These are phyloP conservation scores for Amaranthus tricolor DNA, from an alignment of 179 eudicot species.

Conservation along the genomic window DNA sequence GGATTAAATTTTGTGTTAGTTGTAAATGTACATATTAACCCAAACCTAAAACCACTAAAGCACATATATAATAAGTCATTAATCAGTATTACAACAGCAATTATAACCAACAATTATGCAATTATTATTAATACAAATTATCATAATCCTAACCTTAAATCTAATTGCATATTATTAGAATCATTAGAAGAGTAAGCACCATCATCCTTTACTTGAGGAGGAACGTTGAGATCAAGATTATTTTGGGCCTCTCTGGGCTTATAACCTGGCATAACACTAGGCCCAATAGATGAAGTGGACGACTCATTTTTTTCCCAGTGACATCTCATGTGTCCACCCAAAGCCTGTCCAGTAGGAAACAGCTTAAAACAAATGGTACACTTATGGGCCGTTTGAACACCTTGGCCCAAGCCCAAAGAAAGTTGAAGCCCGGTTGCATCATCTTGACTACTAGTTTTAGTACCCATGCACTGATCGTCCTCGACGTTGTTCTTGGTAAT, in stretches of 20 bases:
- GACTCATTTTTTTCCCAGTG: conserved; percentile 58
- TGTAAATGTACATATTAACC: neutral
- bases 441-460: neutral
- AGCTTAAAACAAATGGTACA: conserved; percentile 63
- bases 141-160: conserved; percentile 36
- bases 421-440: conserved; percentile 9
- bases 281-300: conserved; percentile 12
- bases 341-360: conserved; percentile 78
- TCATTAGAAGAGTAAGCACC: neutral
- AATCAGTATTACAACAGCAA: conserved; percentile 16
- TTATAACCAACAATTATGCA: neutral
- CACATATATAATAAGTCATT: conserved; percentile 1
- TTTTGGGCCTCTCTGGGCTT: conserved; percentile 14
- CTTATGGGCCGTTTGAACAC: conserved; percentile 36
- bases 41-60: neutral
- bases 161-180: conserved; percentile 27
- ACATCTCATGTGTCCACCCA: conserved; percentile 90
- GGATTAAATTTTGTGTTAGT: neutral
- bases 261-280: neutral
- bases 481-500: conserved; percentile 31
- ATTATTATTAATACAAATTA: neutral
- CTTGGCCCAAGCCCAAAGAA: conserved; percentile 29
- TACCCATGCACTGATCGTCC: conserved; percentile 11
- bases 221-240: conserved; percentile 29
- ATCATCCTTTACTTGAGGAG: conserved; percentile 19